A percentile compares a stretch with the other conserved stretches of the same genome.
These are phyloP conservation scores for Cyberlindnera euphorbiiphila DNA, from an alignment of 805 yeast species.

Conservation along the genomic window DNA sequence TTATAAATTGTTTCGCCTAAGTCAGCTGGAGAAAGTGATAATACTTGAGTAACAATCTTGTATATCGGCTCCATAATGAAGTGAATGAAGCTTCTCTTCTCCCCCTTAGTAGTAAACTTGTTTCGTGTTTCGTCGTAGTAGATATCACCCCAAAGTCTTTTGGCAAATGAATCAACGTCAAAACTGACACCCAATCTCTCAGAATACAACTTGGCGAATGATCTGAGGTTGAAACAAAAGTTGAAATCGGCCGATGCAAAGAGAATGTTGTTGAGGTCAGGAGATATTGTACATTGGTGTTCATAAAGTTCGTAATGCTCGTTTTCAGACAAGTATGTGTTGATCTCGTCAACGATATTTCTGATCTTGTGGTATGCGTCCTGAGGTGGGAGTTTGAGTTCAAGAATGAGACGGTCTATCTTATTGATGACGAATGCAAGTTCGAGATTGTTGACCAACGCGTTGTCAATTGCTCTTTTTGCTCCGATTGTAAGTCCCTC, in stretches of 20 bases:
- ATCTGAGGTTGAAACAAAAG: constrained; percentile 60
- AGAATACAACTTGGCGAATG: constrained; percentile 54
- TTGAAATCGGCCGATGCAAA: constrained; percentile 68
- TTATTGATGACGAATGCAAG: constrained; percentile 70
- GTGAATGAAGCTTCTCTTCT: constrained; percentile 38
- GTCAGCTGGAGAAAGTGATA: constrained; percentile 47
- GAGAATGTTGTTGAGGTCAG: constrained; percentile 60
- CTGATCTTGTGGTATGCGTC: constrained; percentile 72
- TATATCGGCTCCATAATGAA: constrained; percentile 80
- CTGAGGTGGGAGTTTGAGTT: constrained; percentile 66
- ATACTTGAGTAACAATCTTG: constrained; percentile 59
- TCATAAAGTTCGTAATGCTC: constrained; percentile 27
- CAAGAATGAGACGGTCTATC: constrained; percentile 80
- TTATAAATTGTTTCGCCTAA: constrained; percentile 43
- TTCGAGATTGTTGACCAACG: constrained; percentile 46
- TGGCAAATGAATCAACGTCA: constrained; percentile 41
- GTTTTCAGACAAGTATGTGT: constrained; percentile 41
- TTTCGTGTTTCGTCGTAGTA: constrained; percentile 43
- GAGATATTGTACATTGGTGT: constrained; percentile 40
- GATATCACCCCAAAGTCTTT: constrained; percentile 74
- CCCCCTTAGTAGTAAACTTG: constrained; percentile 37
- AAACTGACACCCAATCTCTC: constrained; percentile 30
- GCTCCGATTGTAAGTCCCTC: constrained; percentile 74
- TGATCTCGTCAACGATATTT: constrained; percentile 59
- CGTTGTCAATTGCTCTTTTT: constrained; percentile 47